A percentile compares a stretch with the other conserved stretches of the same genome.
Conservation (phyloP, 805 yeast genomes). For the Lachancea mirantina region DNA sequence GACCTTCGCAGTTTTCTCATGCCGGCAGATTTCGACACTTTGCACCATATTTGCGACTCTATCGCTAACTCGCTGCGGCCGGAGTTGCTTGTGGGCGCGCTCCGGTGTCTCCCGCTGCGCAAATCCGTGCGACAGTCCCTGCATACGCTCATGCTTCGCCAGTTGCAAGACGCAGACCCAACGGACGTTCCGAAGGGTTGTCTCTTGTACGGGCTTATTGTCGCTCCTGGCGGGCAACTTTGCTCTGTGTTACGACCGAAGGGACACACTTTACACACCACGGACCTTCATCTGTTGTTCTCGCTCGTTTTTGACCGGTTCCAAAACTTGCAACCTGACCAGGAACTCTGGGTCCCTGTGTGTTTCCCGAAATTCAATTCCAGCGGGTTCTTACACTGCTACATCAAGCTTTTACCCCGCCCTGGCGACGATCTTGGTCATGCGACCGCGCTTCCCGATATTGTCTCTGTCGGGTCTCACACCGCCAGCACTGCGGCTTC, state of each 20-base stretch:
- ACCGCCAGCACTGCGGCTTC: background rate
- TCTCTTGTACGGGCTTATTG: slow-evolving; percentile 67
- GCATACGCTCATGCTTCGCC: slow-evolving; percentile 21
- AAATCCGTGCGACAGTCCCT: slow-evolving; percentile 51
- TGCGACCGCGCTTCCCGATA: slow-evolving; percentile 3
- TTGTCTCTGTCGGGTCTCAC: background rate
- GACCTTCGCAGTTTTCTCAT: slow-evolving; percentile 74
- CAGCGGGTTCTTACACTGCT: slow-evolving; percentile 79
- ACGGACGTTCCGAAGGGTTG: slow-evolving; percentile 38
- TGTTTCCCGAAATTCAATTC: slow-evolving; percentile 88
- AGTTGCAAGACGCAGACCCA: slow-evolving; percentile 19
- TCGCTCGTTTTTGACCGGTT: slow-evolving; percentile 53
- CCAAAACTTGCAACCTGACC: slow-evolving; percentile 32
- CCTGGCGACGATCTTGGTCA: background rate
- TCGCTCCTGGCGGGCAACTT: slow-evolving; percentile 55
- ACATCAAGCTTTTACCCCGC: slow-evolving; percentile 50
- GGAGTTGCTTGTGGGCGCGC: slow-evolving; percentile 54
- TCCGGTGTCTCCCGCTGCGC: slow-evolving; percentile 55
- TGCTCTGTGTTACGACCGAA: slow-evolving; percentile 69
- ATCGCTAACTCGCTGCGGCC: slow-evolving; percentile 48
- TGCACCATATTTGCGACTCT: slow-evolving; percentile 55
- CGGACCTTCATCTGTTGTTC: slow-evolving; percentile 70
- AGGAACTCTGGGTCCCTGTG: slow-evolving; percentile 89
- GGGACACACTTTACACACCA: slow-evolving; percentile 70
- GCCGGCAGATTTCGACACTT: slow-evolving; percentile 62